Evolutionary conservation across 148 eudicot species (phyloP).

Genomic region (Simmondsia chinensis): DNA sequence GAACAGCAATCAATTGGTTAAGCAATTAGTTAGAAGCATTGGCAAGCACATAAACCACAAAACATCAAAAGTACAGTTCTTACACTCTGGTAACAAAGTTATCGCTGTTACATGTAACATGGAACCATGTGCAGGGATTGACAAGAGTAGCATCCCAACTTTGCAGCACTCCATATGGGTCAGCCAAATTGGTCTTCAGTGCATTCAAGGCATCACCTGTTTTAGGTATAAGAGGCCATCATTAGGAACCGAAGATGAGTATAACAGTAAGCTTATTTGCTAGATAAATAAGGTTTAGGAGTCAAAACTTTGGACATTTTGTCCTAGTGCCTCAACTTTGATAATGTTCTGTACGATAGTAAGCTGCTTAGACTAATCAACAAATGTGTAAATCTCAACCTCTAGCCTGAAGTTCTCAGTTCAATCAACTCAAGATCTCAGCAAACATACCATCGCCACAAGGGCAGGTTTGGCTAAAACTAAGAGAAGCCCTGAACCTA

Average conservation of each 20-base stretch:
- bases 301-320: no score
- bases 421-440: no score
- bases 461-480: no score
- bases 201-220: constrained; percentile 77
- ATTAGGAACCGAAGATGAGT: constrained; percentile 1
- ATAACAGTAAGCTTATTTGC: no score
- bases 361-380: no score
- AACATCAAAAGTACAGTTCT: constrained; percentile 12
- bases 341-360: no score
- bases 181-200: constrained; percentile 40
- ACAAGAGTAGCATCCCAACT: constrained; percentile 83
- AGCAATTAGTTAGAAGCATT: neutral
- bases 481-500: no score
- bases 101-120: constrained; percentile 66
- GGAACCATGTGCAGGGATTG: constrained; percentile 88
- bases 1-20: constrained; percentile 1
- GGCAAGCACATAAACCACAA: neutral
- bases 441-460: no score
- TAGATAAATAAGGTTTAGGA: no score
- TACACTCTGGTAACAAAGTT: constrained; percentile 80
- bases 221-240: constrained; percentile 10
- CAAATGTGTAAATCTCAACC: no score
- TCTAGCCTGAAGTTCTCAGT: no score
- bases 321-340: no score
- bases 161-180: constrained; percentile 65